Evolutionary conservation across 768 basidiomycete species (phyloP), one percentile per base, ranked within the genome.

Genomic region (Rossbeevera mucosa): DNA sequence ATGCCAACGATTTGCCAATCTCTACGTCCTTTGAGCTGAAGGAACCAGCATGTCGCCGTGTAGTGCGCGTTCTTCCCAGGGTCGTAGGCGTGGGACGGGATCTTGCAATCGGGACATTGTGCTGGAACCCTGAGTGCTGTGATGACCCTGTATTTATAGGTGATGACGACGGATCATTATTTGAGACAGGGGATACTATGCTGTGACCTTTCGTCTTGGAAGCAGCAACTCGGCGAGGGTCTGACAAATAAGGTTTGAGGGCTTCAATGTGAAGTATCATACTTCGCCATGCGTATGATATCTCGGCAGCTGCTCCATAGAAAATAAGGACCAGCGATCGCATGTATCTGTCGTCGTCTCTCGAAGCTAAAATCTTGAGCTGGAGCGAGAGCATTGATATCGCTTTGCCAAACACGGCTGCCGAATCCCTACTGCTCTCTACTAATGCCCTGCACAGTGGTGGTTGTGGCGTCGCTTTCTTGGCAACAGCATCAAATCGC

Each of bases 1-100:
- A 85, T 7, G 89, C 86, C 46, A 90, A 66, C 50, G 80, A 75
- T 69, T 85, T 91, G 36, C 94, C 94, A 47, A 90, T 83, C 64
- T 95, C 86, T 6, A 95, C 88, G 65, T 96, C 94, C 64, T 91
- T 88, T 22, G 79, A 84, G 55, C 94, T 95, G 72, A 95, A 97
- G 4, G 94, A 95, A n/a, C 94, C 94, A 5, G 90, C 94, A 66
- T 95, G 89, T 31, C 94, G 78, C 41, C 93, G 77, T 21, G 81
- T 78, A 45, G 79, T 84, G 24, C 82, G 82, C 22, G 68, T 69
- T 54, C 78, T 76, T 51, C 70, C 77, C 52, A 61, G 66, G 22
- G 56, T 53, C 56, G 52, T 64, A 20, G 60, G 66, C 5, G 63
- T 59, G 5, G 60, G 59, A 13, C 64, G 68, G 20, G 64, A 69